These are phyloP conservation scores for Calvatia gigantea DNA, from an alignment of 768 basidiomycete species.

Conservation along the genomic window DNA sequence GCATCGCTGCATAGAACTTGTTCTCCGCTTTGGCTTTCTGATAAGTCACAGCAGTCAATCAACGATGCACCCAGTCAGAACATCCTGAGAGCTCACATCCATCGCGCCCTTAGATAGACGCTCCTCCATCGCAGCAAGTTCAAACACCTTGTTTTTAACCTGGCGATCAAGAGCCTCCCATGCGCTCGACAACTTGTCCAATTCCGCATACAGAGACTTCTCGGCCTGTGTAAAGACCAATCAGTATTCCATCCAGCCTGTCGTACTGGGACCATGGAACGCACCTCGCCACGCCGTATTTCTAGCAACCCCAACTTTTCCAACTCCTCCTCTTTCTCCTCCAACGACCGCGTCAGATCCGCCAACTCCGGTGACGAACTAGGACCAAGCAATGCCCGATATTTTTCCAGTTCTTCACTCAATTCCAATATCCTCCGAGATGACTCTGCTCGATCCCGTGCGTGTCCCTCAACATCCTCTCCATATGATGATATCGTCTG, in stretches of 20 bases:
- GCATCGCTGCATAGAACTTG: slow-evolving; percentile 89
- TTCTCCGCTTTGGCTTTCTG: slow-evolving; percentile 97
- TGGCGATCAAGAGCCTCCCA: slow-evolving; percentile 86
- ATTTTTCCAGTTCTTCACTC: slow-evolving; percentile 51
- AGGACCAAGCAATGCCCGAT: slow-evolving; percentile 60
- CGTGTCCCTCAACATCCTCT: slow-evolving; percentile 47
- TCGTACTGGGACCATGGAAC: slow-evolving; percentile 17
- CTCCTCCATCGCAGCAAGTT: slow-evolving; percentile 73
- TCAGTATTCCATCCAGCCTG: slow-evolving; percentile 5
- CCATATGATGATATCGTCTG: slow-evolving; percentile 42
- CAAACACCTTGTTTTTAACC: slow-evolving; percentile 81
- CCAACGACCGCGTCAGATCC: slow-evolving; percentile 50
- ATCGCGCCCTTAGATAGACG: slow-evolving; percentile 56
- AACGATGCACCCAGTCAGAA: neutral
- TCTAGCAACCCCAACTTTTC: slow-evolving; percentile 58
- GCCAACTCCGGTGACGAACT: slow-evolving; percentile 45
- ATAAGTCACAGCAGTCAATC: neutral
- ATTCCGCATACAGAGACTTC: slow-evolving; percentile 73
- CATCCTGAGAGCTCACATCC: slow-evolving; percentile 52
- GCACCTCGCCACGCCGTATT: slow-evolving; percentile 61
- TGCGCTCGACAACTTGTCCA: slow-evolving; percentile 80
- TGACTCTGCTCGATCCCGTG: slow-evolving; percentile 47
- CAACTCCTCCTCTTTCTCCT: slow-evolving; percentile 67
- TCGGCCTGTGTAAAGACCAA: slow-evolving; percentile 47
- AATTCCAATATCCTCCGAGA: slow-evolving; percentile 44